A percentile compares a stretch with the other conserved stretches of the same genome.
These are phyloP conservation scores for Geoglossum glabrum DNA, from an alignment of 495 filamentous ascomycete species.

Conservation along the genomic window DNA sequence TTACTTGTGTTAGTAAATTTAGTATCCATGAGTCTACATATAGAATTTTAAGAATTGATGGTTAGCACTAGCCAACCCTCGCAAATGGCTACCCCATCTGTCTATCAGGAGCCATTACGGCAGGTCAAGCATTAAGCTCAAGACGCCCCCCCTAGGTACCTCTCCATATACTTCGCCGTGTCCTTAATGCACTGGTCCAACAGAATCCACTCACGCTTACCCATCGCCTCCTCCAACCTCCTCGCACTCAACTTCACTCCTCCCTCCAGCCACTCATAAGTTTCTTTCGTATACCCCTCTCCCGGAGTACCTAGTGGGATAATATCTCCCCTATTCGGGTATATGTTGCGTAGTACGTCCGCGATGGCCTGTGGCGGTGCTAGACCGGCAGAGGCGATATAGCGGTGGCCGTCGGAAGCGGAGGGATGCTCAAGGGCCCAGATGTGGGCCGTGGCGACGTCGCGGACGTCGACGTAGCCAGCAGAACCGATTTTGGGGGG, in stretches of 20 bases:
- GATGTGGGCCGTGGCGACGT: slow-evolving; percentile 22
- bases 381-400: slow-evolving; percentile 13
- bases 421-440: slow-evolving; percentile 19
- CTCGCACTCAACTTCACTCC: neutral
- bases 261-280: slow-evolving; percentile 2
- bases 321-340: slow-evolving; percentile 16
- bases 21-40: no score
- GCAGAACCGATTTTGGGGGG: slow-evolving; percentile 10
- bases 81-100: no score
- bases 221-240: neutral
- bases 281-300: slow-evolving; percentile 15
- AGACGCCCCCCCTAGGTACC: no score
- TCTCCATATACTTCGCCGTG: slow-evolving; percentile 5
- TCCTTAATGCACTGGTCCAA: slow-evolving; percentile 2
- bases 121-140: no score
- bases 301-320: slow-evolving; percentile 21
- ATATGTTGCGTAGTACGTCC: slow-evolving; percentile 20
- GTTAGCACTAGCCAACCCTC: no score
- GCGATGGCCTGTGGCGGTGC: slow-evolving; percentile 19
- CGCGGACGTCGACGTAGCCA: slow-evolving; percentile 23
- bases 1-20: no score
- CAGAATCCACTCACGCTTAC: neutral
- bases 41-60: no score
- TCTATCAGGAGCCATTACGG: no score
- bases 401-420: slow-evolving; percentile 19